Conservation (phyloP, 192 early-diverging fungal genomes). For the Neocallimastix lanati region DNA sequence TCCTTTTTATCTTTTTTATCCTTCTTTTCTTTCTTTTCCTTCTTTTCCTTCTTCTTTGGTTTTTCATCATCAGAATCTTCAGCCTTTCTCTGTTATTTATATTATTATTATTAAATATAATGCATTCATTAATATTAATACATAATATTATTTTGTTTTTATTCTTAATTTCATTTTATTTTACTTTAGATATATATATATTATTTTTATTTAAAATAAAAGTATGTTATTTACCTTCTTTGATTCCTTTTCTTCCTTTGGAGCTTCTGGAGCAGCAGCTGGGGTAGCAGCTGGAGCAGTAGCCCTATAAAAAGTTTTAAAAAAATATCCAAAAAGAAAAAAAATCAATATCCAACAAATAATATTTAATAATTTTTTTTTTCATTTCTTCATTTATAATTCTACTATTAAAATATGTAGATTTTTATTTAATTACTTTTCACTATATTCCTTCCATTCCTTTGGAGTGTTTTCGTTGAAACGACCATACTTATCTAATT, state of each 20-base stretch:
- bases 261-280: neutral
- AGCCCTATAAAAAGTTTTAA: slow-evolving; percentile 12
- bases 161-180: too few species aligned
- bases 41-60: slow-evolving; percentile 19
- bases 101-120: too few species aligned
- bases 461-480: slow-evolving; percentile 68
- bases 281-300: slow-evolving; percentile 5
- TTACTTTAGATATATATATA: too few species aligned
- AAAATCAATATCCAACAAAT: too few species aligned
- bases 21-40: slow-evolving; percentile 5
- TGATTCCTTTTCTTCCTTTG: neutral
- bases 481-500: slow-evolving; percentile 93
- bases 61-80: slow-evolving; percentile 6
- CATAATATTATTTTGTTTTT: too few species aligned
- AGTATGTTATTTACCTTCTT: neutral
- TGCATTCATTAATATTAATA: too few species aligned
- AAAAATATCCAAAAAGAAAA: too few species aligned
- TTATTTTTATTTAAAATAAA: too few species aligned
- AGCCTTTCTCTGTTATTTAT: slow-evolving; percentile 16
- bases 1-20: neutral
- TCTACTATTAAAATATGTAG: too few species aligned
- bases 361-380: too few species aligned
- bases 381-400: too few species aligned
- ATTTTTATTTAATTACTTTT: slow-evolving; percentile 39
- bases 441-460: slow-evolving; percentile 62